Percentiles rank a stretch among this genome's conserved stretches.
Conservation (phyloP, 2,329 filamentous ascomycete species). For the Mycosphaerella sp. region DNA sequence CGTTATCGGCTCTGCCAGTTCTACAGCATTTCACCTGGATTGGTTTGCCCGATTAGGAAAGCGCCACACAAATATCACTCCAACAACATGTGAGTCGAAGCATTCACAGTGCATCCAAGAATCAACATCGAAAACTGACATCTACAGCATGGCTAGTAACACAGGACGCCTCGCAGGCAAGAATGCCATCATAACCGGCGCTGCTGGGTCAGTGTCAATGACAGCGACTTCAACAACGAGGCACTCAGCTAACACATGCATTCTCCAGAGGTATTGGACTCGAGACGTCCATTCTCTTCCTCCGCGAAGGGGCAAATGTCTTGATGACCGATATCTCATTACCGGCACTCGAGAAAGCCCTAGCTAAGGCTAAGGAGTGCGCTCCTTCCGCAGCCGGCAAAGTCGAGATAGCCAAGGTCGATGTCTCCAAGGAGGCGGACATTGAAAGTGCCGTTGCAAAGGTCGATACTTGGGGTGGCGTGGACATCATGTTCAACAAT, state of each 20-base stretch:
- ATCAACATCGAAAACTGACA: constrained; percentile 6
- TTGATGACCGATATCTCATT: constrained; percentile 80
- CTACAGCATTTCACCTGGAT: constrained; percentile 8
- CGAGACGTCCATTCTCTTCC: constrained; percentile 84
- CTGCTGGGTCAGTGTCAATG: constrained; percentile 61
- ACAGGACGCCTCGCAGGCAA: constrained; percentile 54
- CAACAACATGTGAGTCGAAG: constrained; percentile 18
- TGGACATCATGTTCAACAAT: constrained; percentile 96
- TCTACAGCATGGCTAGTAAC: constrained; percentile 15
- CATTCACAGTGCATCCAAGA: neutral
- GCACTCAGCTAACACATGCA: neutral
- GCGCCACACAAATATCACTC: constrained; percentile 11
- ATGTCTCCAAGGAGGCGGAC: constrained; percentile 80
- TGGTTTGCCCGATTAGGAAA: constrained; percentile 17
- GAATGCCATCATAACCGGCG: constrained; percentile 74
- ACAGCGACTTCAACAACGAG: neutral
- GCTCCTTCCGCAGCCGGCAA: constrained; percentile 50
- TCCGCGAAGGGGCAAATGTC: constrained; percentile 78
- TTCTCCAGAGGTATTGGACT: constrained; percentile 74
- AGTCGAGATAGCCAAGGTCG: constrained; percentile 60
- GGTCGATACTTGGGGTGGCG: constrained; percentile 76
- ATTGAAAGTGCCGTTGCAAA: constrained; percentile 68
- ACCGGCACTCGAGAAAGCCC: constrained; percentile 68
- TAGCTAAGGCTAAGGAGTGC: constrained; percentile 67
- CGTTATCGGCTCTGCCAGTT: neutral